Percentiles rank a stretch among this genome's conserved stretches.
Evolutionary conservation across 2,329 filamentous ascomycete species (phyloP).

Genomic region (Albophoma yamanashiensis): DNA sequence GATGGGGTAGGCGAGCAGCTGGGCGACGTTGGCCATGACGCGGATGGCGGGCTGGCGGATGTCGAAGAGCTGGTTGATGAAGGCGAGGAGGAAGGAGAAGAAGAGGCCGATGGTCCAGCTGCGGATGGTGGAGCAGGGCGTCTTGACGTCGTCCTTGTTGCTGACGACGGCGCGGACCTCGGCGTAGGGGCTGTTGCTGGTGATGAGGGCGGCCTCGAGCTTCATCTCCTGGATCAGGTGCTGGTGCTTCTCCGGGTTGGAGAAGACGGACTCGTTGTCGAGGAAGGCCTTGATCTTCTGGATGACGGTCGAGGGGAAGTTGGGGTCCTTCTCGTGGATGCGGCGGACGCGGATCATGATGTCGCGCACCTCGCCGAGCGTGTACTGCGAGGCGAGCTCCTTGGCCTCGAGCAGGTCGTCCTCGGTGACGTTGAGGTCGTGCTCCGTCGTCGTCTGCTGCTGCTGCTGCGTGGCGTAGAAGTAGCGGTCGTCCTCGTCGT

Average conservation of each 20-base stretch:
- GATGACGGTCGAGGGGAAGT: conserved; percentile 27
- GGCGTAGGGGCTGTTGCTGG: conserved; percentile 45
- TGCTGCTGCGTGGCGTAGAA: conserved; percentile 17
- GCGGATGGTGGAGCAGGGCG: conserved; percentile 43
- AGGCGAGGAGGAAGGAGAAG: conserved; percentile 37
- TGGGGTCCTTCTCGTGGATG: conserved; percentile 31
- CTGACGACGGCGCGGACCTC: conserved; percentile 45
- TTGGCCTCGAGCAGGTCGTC: conserved; percentile 34
- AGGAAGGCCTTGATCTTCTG: conserved; percentile 30
- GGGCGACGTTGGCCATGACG: conserved; percentile 44
- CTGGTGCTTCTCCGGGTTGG: conserved; percentile 33
- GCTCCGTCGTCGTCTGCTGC: conserved; percentile 15
- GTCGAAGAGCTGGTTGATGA: conserved; percentile 47
- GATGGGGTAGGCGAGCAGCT: conserved; percentile 44
- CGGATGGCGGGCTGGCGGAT: conserved; percentile 44
- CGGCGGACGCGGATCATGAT: conserved; percentile 29
- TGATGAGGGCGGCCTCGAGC: conserved; percentile 42
- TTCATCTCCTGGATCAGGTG: conserved; percentile 43
- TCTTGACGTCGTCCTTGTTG: conserved; percentile 40
- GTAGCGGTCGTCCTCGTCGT: conserved; percentile 25
- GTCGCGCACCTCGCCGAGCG: conserved; percentile 29
- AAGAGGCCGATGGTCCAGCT: conserved; percentile 42
- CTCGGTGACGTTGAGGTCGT: conserved; percentile 33
- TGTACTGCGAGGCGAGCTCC: conserved; percentile 29
- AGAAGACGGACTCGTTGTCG: conserved; percentile 32